A percentile compares a stretch with the other conserved stretches of the same genome.
Evolutionary conservation across 2,329 filamentous ascomycete genomes (phyloP).

Genomic region (Hansfordia pulvinata): DNA sequence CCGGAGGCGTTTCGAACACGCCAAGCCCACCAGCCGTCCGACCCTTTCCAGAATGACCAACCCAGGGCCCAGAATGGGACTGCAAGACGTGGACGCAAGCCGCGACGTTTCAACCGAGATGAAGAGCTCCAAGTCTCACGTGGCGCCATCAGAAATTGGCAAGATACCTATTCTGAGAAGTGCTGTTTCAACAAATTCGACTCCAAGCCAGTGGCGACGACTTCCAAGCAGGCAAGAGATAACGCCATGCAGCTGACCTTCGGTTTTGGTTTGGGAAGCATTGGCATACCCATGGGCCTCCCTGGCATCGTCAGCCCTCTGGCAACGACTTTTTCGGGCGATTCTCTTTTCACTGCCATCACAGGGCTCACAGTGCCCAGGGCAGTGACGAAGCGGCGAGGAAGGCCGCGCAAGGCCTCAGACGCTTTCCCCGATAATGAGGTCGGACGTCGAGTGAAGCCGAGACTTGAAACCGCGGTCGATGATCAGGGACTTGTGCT

Average conservation of each 20-base stretch:
- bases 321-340: conserved; percentile 30
- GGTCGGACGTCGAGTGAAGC: conserved; percentile 23
- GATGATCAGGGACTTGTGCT: conserved; percentile 5
- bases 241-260: conserved; percentile 26
- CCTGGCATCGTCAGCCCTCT: conserved; percentile 26
- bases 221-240: conserved; percentile 25
- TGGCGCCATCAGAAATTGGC: conserved; percentile 25
- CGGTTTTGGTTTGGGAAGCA: conserved; percentile 21
- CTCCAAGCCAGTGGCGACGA: conserved; percentile 11
- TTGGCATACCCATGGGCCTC: conserved; percentile 18
- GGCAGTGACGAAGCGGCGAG: conserved; percentile 7
- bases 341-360: conserved; percentile 22
- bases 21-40: conserved; percentile 7
- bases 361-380: conserved; percentile 18
- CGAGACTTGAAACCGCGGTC: conserved; percentile 16
- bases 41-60: conserved; percentile 6
- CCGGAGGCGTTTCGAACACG: conserved; percentile 19
- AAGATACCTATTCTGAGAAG: conserved; percentile 30
- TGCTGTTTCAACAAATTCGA: conserved; percentile 23
- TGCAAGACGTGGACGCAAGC: conserved; percentile 11
- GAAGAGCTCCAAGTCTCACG: conserved; percentile 20
- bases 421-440: conserved; percentile 27
- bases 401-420: conserved; percentile 24
- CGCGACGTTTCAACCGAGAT: conserved; percentile 12
- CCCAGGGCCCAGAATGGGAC: conserved; percentile 4